These are phyloP conservation scores for Fraxinus angustifolia DNA, from an alignment of 305 asterid species.

Conservation along the genomic window DNA sequence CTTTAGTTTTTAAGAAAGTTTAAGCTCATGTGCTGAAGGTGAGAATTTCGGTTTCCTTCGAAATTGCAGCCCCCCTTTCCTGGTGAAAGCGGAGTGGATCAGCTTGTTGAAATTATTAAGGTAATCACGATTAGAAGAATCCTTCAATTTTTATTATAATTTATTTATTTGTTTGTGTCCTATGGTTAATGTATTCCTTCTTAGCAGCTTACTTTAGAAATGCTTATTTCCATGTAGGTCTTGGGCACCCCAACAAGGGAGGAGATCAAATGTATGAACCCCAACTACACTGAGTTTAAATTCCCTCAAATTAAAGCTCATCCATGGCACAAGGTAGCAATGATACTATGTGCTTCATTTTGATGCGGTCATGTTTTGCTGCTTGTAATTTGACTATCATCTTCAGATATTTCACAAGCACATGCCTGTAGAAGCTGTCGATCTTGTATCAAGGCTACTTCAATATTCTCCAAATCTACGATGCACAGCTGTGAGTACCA, in stretches of 20 bases:
- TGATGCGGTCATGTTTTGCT: not conserved
- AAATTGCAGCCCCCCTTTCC: constrained; percentile 67
- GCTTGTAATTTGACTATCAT: constrained; percentile 16
- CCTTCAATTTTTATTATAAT: not conserved
- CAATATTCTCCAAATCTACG: constrained; percentile 85
- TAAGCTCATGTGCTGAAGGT: not conserved
- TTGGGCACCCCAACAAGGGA: constrained; percentile 80
- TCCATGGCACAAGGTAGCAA: constrained; percentile 78
- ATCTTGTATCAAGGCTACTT: constrained; percentile 62
- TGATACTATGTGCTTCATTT: not conserved
- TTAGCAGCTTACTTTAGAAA: not conserved
- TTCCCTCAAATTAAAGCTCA: constrained; percentile 71
- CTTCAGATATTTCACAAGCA: constrained; percentile 51
- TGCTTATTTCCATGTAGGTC: constrained; percentile 38
- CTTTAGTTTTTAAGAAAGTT: not conserved
- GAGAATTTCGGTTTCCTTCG: not conserved
- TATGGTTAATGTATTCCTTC: not conserved
- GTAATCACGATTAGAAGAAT: constrained; percentile 21
- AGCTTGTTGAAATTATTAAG: constrained; percentile 79
- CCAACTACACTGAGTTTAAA: constrained; percentile 56
- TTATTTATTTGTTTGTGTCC: not conserved
- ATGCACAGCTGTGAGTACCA: constrained; percentile 58
- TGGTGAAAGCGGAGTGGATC: constrained; percentile 81
- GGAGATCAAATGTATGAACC: constrained; percentile 64
- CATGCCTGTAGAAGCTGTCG: constrained; percentile 66